Evolutionary conservation across 768 basidiomycete genomes (phyloP).

Genomic region (Suillus subalutaceus): DNA sequence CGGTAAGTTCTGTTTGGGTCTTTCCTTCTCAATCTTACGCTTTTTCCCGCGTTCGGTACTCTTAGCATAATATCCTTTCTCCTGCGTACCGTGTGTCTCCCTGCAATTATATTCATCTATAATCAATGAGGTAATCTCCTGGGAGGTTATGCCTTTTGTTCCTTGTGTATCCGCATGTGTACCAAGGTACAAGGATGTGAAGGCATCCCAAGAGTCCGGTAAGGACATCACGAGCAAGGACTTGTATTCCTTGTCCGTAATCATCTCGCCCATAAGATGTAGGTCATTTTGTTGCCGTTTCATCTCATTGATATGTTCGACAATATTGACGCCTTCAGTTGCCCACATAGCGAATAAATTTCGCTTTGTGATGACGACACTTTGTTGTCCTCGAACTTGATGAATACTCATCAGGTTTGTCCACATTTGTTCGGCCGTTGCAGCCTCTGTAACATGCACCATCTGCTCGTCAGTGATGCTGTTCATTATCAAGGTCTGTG

Average conservation of each 20-base stretch:
- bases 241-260: not conserved
- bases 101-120: too few relatives aligned
- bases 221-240: constrained; percentile 7
- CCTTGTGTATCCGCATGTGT: not conserved
- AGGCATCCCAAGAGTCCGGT: constrained; percentile 3
- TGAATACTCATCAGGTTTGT: not conserved
- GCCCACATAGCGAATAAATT: not conserved
- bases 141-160: too few relatives aligned
- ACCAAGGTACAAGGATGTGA: constrained; percentile 6
- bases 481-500: too few relatives aligned
- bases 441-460: not conserved
- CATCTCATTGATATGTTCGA: constrained; percentile 3
- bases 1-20: too few relatives aligned
- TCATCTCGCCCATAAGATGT: not conserved
- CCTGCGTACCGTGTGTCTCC: too few relatives aligned
- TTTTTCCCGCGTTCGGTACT: too few relatives aligned
- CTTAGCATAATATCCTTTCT: too few relatives aligned
- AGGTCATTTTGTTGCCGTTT: not conserved
- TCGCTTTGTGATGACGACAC: not conserved
- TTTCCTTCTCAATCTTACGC: too few relatives aligned
- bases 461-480: constrained; percentile 7
- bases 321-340: not conserved
- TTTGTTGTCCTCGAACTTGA: constrained; percentile 10
- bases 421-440: constrained; percentile 1
- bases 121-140: too few relatives aligned